These are phyloP conservation scores for Aureobasidium lini DNA, from an alignment of 2,329 filamentous ascomycete species.

Conservation along the genomic window DNA sequence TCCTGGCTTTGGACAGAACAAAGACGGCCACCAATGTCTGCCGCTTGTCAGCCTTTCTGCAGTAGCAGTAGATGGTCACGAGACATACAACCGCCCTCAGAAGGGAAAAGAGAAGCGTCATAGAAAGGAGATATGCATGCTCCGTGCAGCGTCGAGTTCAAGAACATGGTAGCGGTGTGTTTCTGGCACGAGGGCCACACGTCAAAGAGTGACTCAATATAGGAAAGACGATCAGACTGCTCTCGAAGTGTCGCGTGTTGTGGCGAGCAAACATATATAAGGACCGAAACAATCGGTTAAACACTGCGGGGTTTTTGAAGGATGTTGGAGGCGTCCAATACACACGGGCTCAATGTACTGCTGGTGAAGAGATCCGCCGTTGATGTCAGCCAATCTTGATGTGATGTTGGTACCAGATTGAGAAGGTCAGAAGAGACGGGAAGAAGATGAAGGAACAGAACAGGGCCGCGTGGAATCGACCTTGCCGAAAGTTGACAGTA, in stretches of 20 bases:
- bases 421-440: neutral
- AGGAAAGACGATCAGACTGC: neutral
- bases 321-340: slow-evolving; percentile 9
- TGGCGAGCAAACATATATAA: slow-evolving; percentile 1
- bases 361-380: neutral
- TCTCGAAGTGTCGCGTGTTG: neutral
- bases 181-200: neutral
- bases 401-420: neutral
- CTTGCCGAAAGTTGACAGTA: neutral
- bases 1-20: slow-evolving; percentile 43
- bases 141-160: slow-evolving; percentile 13
- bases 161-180: slow-evolving; percentile 5
- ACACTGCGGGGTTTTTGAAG: neutral
- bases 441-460: neutral
- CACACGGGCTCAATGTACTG: neutral
- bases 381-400: slow-evolving; percentile 2
- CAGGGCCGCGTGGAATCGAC: neutral
- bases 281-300: neutral
- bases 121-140: slow-evolving; percentile 52
- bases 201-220: neutral
- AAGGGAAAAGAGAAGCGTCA: slow-evolving; percentile 53
- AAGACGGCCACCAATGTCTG: slow-evolving; percentile 50
- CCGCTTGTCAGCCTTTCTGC: slow-evolving; percentile 25
- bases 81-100: slow-evolving; percentile 58
- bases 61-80: neutral